phyloP scores from a whole-genome alignment of 345 rosid genomes.

The Eucalyptus globulus region DNA sequence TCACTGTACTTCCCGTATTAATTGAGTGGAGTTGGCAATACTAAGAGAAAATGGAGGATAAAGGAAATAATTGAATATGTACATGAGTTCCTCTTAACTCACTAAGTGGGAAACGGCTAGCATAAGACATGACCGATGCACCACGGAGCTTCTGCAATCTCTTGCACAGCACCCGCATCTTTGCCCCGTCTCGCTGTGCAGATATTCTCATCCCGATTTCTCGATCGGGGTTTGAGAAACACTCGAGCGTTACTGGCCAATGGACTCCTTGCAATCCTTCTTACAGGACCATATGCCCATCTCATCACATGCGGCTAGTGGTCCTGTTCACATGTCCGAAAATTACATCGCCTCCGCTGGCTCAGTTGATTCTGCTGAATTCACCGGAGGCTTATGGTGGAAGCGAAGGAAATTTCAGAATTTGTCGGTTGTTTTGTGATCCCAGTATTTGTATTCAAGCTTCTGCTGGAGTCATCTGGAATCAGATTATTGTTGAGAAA shows the following conservation, averaged over 20 bases:
- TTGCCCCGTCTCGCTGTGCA: neutral
- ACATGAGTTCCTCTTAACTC: neutral
- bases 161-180: neutral
- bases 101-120: neutral
- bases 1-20: neutral
- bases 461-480: neutral
- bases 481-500: neutral
- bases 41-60: neutral
- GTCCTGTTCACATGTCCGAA: neutral
- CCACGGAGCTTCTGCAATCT: neutral
- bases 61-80: neutral
- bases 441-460: neutral
- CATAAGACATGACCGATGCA: neutral
- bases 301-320: neutral
- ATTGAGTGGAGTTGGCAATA: neutral
- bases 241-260: neutral
- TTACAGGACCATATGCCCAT: neutral
- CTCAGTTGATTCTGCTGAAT: neutral
- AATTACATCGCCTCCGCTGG: neutral
- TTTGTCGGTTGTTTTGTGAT: neutral
- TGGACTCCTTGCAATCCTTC: neutral
- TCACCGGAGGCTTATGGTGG: neutral
- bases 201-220: neutral
- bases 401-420: neutral
- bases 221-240: neutral